Evolutionary conservation across 108 stramenopile genomes (phyloP).

Genomic region (Mayamaea pseudoterrestris): DNA sequence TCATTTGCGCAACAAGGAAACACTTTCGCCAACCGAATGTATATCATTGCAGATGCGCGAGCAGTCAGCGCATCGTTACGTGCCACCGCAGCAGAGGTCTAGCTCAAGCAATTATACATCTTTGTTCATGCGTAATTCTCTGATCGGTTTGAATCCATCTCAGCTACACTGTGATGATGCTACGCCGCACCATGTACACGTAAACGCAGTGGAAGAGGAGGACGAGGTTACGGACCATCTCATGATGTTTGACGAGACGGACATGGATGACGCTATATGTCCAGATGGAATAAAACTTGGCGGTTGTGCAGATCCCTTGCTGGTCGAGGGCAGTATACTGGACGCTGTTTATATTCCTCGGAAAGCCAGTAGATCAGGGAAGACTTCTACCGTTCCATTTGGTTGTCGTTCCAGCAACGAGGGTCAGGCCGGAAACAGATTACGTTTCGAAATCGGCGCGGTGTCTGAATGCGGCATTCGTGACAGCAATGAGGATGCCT

Average conservation of each 20-base stretch:
- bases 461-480: conserved; percentile 65
- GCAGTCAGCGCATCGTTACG: too few species aligned
- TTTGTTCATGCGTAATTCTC: too few species aligned
- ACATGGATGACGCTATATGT: conserved; percentile 5
- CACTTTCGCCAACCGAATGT: neutral
- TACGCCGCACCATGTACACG: too few species aligned
- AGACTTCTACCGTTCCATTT: conserved; percentile 18
- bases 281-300: conserved; percentile 28
- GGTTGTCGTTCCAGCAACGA: conserved; percentile 15
- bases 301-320: conserved; percentile 69
- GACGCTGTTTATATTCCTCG: conserved; percentile 40
- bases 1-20: conserved; percentile 26
- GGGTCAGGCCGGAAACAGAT: conserved; percentile 2
- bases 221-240: too few species aligned
- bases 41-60: too few species aligned
- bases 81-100: too few species aligned
- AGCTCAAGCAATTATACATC: too few species aligned
- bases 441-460: conserved; percentile 66
- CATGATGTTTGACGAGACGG: too few species aligned
- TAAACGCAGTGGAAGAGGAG: too few species aligned
- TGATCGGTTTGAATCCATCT: too few species aligned
- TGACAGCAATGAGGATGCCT: conserved; percentile 66
- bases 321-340: conserved; percentile 43
- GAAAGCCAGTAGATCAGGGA: conserved; percentile 34
- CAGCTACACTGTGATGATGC: too few species aligned